Conservation (phyloP, 1,284 basidiomycete genomes). For the Microbotryum silenes-acaulis region DNA sequence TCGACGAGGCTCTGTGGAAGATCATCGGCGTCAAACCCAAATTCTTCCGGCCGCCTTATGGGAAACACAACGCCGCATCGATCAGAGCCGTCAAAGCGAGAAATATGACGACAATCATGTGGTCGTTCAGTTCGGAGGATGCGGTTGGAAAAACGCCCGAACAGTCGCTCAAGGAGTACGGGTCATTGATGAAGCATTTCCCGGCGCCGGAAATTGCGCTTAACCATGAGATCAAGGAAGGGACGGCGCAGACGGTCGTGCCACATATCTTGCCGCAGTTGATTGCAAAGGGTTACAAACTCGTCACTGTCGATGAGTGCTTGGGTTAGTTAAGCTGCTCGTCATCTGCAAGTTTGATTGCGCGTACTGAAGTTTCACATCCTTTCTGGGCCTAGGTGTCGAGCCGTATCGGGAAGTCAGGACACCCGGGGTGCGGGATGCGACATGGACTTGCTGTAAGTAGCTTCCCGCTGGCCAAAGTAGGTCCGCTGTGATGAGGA, state of each 20-base stretch:
- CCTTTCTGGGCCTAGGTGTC: not conserved
- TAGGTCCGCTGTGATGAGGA: no score
- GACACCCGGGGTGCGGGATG: slow-evolving; percentile 22
- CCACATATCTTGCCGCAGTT: slow-evolving; percentile 27
- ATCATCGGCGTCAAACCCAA: slow-evolving; percentile 37
- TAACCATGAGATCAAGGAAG: slow-evolving; percentile 22
- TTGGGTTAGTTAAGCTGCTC: slow-evolving; percentile 10
- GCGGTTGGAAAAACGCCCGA: slow-evolving; percentile 7
- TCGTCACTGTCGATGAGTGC: slow-evolving; percentile 31
- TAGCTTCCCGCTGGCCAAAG: no score
- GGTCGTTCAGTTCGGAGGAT: slow-evolving; percentile 34
- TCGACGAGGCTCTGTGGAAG: slow-evolving; percentile 34
- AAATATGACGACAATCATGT: slow-evolving; percentile 16
- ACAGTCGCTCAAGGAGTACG: slow-evolving; percentile 17
- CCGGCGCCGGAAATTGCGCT: slow-evolving; percentile 20
- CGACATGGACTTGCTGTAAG: slow-evolving; percentile 22
- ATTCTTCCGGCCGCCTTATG: slow-evolving; percentile 34
- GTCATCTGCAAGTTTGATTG: no score
- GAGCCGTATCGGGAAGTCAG: slow-evolving; percentile 30
- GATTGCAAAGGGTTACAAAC: slow-evolving; percentile 24
- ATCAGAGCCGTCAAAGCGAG: slow-evolving; percentile 32
- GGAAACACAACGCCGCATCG: slow-evolving; percentile 21
- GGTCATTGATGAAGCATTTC: slow-evolving; percentile 5
- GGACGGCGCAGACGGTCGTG: slow-evolving; percentile 23
- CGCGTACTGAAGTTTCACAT: no score